These are phyloP conservation scores for Talaromyces piceae DNA, from an alignment of 2,329 filamentous ascomycete genomes.

Conservation along the genomic window DNA sequence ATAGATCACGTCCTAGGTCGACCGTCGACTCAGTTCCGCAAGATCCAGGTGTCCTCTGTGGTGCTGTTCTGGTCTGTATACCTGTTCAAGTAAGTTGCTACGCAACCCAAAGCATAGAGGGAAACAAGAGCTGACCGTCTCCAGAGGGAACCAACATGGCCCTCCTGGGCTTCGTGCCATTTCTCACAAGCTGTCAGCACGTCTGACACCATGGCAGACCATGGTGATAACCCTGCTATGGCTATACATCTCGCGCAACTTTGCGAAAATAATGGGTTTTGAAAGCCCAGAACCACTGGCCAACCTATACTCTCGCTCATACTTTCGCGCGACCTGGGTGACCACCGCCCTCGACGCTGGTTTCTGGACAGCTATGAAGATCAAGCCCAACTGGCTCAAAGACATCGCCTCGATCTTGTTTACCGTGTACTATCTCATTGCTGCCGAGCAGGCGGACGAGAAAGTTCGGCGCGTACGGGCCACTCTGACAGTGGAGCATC, in stretches of 20 bases:
- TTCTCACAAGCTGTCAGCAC: slow-evolving; percentile 62
- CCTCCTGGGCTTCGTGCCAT: slow-evolving; percentile 66
- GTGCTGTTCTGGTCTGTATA: slow-evolving; percentile 88
- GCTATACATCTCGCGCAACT: slow-evolving; percentile 86
- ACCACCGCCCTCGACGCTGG: slow-evolving; percentile 90
- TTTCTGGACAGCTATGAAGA: slow-evolving; percentile 97
- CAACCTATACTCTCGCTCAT: slow-evolving; percentile 85
- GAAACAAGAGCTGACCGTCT: neutral
- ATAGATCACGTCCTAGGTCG: slow-evolving; percentile 83
- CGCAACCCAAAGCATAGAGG: neutral
- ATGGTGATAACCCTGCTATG: slow-evolving; percentile 81
- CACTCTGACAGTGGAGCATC: slow-evolving; percentile 79
- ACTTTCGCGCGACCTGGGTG: slow-evolving; percentile 95
- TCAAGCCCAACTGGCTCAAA: slow-evolving; percentile 69
- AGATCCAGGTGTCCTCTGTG: slow-evolving; percentile 86
- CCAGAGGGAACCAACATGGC: slow-evolving; percentile 76
- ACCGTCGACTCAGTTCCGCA: slow-evolving; percentile 83
- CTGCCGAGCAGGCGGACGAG: slow-evolving; percentile 89
- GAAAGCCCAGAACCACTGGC: slow-evolving; percentile 89
- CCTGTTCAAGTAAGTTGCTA: slow-evolving; percentile 58
- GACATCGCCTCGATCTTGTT: slow-evolving; percentile 80
- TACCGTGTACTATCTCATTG: slow-evolving; percentile 82
- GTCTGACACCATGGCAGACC: slow-evolving; percentile 82
- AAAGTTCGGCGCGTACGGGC: slow-evolving; percentile 88
- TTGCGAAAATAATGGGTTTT: slow-evolving; percentile 83